A percentile compares a stretch with the other conserved stretches of the same genome.
These are phyloP conservation scores for Pholiota microspora DNA, from an alignment of 768 basidiomycete species.

Conservation along the genomic window DNA sequence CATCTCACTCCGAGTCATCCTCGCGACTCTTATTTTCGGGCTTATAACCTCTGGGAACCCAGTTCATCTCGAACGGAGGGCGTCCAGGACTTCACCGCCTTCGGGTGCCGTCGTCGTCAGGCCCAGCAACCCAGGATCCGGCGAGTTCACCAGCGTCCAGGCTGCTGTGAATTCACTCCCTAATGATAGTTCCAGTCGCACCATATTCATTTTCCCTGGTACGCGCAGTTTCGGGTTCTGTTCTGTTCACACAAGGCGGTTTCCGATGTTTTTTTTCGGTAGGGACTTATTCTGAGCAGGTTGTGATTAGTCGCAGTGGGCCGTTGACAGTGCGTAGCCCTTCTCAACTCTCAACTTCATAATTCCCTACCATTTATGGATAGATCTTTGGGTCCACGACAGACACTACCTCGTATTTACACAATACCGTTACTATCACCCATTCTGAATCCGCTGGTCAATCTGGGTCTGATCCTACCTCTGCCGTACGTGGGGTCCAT, in stretches of 20 bases:
- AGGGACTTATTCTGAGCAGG: conserved; percentile 43
- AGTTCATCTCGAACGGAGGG: conserved; percentile 6
- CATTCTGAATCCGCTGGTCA: conserved; percentile 8
- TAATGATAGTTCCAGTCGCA: conserved; percentile 33
- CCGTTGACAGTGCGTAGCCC: conserved; percentile 32
- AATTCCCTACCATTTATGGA: not conserved
- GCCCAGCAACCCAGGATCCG: conserved; percentile 34
- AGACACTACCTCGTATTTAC: conserved; percentile 6
- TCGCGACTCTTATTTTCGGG: not conserved
- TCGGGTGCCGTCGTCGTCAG: conserved; percentile 41
- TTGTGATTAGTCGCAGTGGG: conserved; percentile 40
- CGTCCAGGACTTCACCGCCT: conserved; percentile 40
- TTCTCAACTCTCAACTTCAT: not conserved
- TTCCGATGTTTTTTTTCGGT: conserved; percentile 8
- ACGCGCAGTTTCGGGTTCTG: not conserved
- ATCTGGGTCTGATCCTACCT: conserved; percentile 7
- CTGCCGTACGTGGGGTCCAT: conserved; percentile 2
- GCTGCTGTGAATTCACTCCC: conserved; percentile 42
- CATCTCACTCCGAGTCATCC: not conserved
- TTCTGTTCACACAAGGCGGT: not conserved
- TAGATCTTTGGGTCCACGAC: conserved; percentile 10
- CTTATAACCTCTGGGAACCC: not conserved
- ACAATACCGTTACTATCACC: conserved; percentile 7
- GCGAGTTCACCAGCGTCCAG: conserved; percentile 37
- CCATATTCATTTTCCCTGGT: conserved; percentile 43